Conservation (phyloP, 768 basidiomycete species). For the Gelatoporia subvermispora region DNA sequence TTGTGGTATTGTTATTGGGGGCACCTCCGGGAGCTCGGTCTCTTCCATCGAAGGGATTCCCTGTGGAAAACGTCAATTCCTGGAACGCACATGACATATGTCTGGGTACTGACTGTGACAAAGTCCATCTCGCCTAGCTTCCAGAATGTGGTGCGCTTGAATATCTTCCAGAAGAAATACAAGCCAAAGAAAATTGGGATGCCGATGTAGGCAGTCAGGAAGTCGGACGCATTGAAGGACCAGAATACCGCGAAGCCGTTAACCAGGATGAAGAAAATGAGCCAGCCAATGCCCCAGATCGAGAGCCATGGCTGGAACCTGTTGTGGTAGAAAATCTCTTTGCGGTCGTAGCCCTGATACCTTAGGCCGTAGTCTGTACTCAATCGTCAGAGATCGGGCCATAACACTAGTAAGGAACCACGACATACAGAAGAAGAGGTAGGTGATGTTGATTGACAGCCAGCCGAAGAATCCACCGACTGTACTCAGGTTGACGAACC, state of each 20-base stretch:
- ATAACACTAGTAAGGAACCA: background rate
- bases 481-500: slow-evolving; percentile 67
- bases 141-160: slow-evolving; percentile 41
- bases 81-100: background rate
- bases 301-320: slow-evolving; percentile 61
- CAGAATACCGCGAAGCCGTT: slow-evolving; percentile 60
- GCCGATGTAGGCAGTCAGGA: slow-evolving; percentile 45
- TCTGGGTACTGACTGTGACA: slow-evolving; percentile 39
- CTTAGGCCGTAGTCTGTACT: slow-evolving; percentile 52
- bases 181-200: slow-evolving; percentile 44
- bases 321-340: slow-evolving; percentile 57
- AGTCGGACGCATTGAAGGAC: slow-evolving; percentile 49
- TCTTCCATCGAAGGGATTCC: slow-evolving; percentile 68
- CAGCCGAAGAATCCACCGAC: slow-evolving; percentile 68
- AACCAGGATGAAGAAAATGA: slow-evolving; percentile 52
- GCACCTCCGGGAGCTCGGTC: slow-evolving; percentile 51
- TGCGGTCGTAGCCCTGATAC: slow-evolving; percentile 60
- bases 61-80: slow-evolving; percentile 23
- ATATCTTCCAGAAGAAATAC: slow-evolving; percentile 40
- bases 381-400: background rate
- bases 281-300: slow-evolving; percentile 70
- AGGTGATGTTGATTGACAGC: slow-evolving; percentile 67
- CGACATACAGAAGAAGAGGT: slow-evolving; percentile 61
- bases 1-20: slow-evolving; percentile 45
- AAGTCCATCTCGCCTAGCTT: slow-evolving; percentile 66